Conservation (phyloP, 2,329 filamentous ascomycete genomes). For the Neospermospora avenae region DNA sequence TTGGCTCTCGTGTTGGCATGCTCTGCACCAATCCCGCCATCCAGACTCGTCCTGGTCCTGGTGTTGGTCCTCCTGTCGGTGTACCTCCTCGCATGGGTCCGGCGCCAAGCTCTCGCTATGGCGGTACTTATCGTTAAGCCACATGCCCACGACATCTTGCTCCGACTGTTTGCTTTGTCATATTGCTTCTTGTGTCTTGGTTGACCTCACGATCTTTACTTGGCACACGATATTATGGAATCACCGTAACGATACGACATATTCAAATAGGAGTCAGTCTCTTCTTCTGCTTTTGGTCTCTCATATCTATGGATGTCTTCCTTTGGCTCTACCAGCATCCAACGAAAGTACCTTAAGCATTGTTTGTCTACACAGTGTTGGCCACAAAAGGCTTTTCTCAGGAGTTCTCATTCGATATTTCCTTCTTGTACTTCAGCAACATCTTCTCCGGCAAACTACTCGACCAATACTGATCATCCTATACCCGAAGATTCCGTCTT, state of each 20-base stretch:
- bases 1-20: conserved; percentile 97
- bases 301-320: conserved; percentile 36
- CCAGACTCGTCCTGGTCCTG: conserved; percentile 83
- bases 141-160: conserved; percentile 18
- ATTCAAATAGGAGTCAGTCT: conserved; percentile 31
- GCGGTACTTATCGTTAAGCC: conserved; percentile 54
- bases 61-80: conserved; percentile 63
- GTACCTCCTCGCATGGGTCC: conserved; percentile 50
- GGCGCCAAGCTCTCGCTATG: conserved; percentile 55
- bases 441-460: conserved; percentile 36
- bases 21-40: conserved; percentile 94
- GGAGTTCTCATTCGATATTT: conserved; percentile 32
- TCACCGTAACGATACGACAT: conserved; percentile 33
- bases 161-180: conserved; percentile 27
- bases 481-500: conserved; percentile 49
- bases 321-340: conserved; percentile 33
- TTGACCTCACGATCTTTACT: conserved; percentile 33
- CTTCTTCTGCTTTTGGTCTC: conserved; percentile 33
- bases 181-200: conserved; percentile 30
- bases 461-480: conserved; percentile 53
- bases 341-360: conserved; percentile 32
- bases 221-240: conserved; percentile 32
- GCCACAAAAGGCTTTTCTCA: conserved; percentile 21
- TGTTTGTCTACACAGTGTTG: conserved; percentile 28
- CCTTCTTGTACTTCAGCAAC: conserved; percentile 33